Conservation (phyloP, 345 rosid genomes). For the Hevea brasiliensis region DNA sequence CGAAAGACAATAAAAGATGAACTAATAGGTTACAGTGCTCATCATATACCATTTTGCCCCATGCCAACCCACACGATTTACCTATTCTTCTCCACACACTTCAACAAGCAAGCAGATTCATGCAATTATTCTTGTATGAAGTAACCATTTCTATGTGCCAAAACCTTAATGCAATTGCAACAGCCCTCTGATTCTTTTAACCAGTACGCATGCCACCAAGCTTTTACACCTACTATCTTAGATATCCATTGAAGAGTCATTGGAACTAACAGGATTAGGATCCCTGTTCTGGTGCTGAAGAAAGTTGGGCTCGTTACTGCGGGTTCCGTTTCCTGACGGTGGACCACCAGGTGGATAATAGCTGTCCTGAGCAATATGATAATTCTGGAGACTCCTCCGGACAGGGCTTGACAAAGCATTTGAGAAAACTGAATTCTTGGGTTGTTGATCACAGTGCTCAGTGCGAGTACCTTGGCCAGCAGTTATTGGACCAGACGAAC, state of each 20-base stretch:
- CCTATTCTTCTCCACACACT: conserved; percentile 34
- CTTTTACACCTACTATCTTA: conserved; percentile 11
- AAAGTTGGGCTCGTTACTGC: conserved; percentile 44
- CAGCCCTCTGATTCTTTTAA: no score
- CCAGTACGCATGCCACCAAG: no score
- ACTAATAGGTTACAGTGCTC: conserved; percentile 25
- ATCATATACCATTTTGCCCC: conserved; percentile 20
- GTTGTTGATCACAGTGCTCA: conserved; percentile 66
- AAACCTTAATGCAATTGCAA: no score
- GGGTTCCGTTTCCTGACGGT: conserved; percentile 39
- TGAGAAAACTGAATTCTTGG: conserved; percentile 78
- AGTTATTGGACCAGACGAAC: conserved; percentile 47
- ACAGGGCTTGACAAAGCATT: conserved; percentile 80
- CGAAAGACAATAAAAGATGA: conserved; percentile 2
- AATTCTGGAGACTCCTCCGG: conserved; percentile 69
- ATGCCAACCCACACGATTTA: conserved; percentile 21
- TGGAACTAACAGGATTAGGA: conserved; percentile 57
- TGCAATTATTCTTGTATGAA: conserved; percentile 34
- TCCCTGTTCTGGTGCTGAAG: conserved; percentile 58
- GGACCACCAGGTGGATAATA: conserved; percentile 41
- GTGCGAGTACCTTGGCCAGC: conserved; percentile 47
- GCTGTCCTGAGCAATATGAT: conserved; percentile 67
- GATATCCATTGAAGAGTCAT: conserved; percentile 87
- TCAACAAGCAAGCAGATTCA: conserved; percentile 32
- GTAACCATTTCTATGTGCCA: conserved; percentile 28